Evolutionary conservation across 257 asterid genomes (phyloP).

Genomic region (Cordia subcordata): DNA sequence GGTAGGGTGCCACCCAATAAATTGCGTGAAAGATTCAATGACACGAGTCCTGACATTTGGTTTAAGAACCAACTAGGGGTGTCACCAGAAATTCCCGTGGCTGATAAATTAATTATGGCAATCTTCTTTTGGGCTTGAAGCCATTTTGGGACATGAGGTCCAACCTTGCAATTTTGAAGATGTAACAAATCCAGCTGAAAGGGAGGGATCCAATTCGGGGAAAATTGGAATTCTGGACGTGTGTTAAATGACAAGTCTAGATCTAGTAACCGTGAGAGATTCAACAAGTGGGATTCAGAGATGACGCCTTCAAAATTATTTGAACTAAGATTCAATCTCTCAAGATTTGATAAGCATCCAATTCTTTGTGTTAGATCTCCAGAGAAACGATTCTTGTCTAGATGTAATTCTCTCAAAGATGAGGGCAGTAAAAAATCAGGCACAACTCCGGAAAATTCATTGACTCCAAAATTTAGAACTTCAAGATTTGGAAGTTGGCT

Average conservation of each 20-base stretch:
- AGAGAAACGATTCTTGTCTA: background rate
- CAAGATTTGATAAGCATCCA: background rate
- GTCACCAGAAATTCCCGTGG: slow-evolving; percentile 9
- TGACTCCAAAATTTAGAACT: background rate
- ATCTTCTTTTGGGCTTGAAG: slow-evolving; percentile 9
- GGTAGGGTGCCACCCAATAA: slow-evolving; percentile 14
- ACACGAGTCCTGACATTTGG: background rate
- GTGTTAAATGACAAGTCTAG: background rate
- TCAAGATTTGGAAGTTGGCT: background rate
- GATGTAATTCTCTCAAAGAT: background rate
- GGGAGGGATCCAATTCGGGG: slow-evolving; percentile 12
- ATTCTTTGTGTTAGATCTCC: background rate
- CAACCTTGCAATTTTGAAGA: slow-evolving; percentile 8
- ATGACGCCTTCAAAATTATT: slow-evolving; percentile 6
- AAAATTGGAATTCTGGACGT: background rate
- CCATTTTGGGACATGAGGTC: slow-evolving; percentile 22
- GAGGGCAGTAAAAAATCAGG: background rate
- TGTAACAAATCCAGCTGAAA: slow-evolving; percentile 4
- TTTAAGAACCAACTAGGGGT: slow-evolving; percentile 25
- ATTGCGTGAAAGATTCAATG: slow-evolving; percentile 22
- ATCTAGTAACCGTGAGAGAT: background rate
- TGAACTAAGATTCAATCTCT: background rate
- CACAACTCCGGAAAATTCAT: background rate
- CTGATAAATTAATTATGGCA: slow-evolving; percentile 6
- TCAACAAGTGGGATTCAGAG: slow-evolving; percentile 2